A percentile compares a stretch with the other conserved stretches of the same genome.
Evolutionary conservation across 1,284 basidiomycete species (phyloP).

Genomic region (Lignosus rhinocerotis): DNA sequence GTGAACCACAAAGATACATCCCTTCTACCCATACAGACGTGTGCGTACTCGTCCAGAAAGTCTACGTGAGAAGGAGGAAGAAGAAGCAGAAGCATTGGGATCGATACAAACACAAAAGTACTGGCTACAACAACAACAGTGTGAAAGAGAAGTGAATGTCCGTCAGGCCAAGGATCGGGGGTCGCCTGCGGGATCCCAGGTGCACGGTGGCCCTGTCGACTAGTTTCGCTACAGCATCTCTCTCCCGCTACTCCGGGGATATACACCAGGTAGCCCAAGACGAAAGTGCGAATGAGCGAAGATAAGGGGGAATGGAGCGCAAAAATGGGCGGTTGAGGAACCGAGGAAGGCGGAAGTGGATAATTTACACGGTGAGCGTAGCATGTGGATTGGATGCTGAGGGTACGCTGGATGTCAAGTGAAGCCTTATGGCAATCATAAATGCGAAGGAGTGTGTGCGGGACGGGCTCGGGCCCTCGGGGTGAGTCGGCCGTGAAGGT

Average conservation of each 20-base stretch:
- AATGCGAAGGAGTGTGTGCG: conserved; percentile 19
- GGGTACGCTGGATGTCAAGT: conserved; percentile 9
- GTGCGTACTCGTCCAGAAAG: background rate
- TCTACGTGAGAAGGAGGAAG: background rate
- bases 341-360: conserved; percentile 6
- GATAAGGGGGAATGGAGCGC: background rate
- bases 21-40: background rate
- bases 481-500: conserved; percentile 3
- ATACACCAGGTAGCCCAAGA: background rate
- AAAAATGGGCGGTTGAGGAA: background rate
- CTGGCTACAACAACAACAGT: background rate
- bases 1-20: conserved; percentile 1
- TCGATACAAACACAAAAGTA: background rate
- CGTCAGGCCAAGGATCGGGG: conserved; percentile 10
- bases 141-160: background rate
- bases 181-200: conserved; percentile 15
- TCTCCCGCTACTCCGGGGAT: background rate
- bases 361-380: conserved; percentile 16
- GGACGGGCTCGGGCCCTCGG: background rate
- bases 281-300: background rate
- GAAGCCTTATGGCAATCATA: conserved; percentile 4
- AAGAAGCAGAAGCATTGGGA: background rate
- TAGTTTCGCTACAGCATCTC: conserved; percentile 11
- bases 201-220: conserved; percentile 13
- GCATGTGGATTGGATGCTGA: background rate